These are phyloP conservation scores for Claviceps arundinis DNA, from an alignment of 2,329 filamentous ascomycete species.

Conservation along the genomic window DNA sequence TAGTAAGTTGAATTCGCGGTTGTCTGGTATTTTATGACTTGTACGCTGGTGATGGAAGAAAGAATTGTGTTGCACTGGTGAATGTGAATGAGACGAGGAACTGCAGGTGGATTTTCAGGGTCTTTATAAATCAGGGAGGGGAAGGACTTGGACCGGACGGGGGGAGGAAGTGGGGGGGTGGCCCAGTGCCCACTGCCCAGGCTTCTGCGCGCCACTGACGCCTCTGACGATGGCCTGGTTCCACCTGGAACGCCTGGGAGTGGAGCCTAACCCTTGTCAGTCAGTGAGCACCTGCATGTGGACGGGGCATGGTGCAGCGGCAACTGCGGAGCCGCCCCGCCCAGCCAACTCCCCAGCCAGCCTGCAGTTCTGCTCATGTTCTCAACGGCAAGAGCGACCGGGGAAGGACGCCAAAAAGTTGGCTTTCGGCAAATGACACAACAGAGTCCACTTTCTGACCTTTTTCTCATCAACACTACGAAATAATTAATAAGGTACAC, in stretches of 20 bases:
- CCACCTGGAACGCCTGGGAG: not conserved
- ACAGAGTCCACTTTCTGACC: not conserved
- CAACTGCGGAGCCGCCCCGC: not conserved
- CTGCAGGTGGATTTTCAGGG: constrained; percentile 8
- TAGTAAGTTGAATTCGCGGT: not conserved
- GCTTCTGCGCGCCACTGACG: not conserved
- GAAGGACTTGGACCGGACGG: too few relatives aligned
- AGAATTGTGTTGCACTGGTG: not conserved
- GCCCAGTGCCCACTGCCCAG: too few relatives aligned
- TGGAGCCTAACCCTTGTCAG: not conserved
- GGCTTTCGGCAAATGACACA: not conserved
- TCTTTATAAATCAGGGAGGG: constrained; percentile 10
- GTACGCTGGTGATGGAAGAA: not conserved
- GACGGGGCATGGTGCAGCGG: not conserved
- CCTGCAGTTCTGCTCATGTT: not conserved
- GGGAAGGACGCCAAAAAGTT: not conserved
- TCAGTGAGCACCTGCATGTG: not conserved
- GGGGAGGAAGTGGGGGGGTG: too few relatives aligned
- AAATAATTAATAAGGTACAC: too few relatives aligned
- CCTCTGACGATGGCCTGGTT: not conserved
- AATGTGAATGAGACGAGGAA: not conserved
- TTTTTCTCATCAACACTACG: not conserved
- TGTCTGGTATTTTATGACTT: not conserved
- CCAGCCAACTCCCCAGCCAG: too few relatives aligned
- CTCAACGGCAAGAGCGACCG: not conserved